Conservation (phyloP, 768 basidiomycete species). For the Chalciporus sphaerocephalus region DNA sequence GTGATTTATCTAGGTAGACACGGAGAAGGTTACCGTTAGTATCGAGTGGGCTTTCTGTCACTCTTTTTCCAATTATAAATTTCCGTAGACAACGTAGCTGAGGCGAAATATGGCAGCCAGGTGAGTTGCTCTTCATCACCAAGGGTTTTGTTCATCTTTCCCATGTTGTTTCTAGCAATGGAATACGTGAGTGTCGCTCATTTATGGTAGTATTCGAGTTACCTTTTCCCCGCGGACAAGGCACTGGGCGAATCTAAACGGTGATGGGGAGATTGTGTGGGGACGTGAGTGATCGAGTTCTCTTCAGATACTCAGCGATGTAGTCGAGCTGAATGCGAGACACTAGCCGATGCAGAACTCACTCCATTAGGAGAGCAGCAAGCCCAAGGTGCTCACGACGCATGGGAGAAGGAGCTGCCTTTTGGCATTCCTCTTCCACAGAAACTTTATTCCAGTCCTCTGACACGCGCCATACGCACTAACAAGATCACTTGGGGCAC, state of each 20-base stretch:
- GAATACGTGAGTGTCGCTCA: conserved; percentile 48
- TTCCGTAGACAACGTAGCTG: conserved; percentile 60
- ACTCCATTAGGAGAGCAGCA: conserved; percentile 56
- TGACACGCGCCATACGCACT: conserved; percentile 59
- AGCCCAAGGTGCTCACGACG: conserved; percentile 34
- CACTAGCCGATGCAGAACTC: conserved; percentile 43
- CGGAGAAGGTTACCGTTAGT: conserved; percentile 51
- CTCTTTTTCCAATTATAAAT: not conserved
- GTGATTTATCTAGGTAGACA: conserved; percentile 65
- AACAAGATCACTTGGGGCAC: conserved; percentile 49
- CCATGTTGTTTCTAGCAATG: conserved; percentile 38
- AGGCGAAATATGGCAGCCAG: conserved; percentile 57
- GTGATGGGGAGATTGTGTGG: conserved; percentile 65
- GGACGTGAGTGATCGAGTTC: conserved; percentile 52
- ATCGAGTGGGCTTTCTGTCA: not conserved
- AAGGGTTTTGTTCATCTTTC: not conserved
- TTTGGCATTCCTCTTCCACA: conserved; percentile 18
- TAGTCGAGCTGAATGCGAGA: not conserved
- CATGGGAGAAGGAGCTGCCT: conserved; percentile 13
- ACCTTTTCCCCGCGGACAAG: conserved; percentile 29
- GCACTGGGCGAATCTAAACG: conserved; percentile 58
- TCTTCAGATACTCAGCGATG: not conserved
- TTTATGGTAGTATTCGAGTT: not conserved
- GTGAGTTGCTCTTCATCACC: conserved; percentile 21
- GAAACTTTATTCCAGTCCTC: conserved; percentile 39